Conservation (phyloP, 768 basidiomycete genomes). For the Pholiota microspora region DNA sequence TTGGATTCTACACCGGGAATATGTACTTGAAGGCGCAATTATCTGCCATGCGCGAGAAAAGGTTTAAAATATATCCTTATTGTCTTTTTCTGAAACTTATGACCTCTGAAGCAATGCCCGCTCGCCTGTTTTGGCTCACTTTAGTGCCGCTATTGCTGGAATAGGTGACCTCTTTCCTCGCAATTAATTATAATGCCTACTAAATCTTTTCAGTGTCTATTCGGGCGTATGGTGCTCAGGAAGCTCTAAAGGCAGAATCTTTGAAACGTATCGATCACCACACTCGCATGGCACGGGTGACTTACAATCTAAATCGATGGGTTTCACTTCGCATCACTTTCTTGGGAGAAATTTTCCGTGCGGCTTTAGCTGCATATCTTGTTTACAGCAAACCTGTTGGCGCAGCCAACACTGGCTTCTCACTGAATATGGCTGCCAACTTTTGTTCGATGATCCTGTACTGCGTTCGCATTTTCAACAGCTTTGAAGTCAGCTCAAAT, state of each 20-base stretch:
- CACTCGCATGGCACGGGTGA: constrained; percentile 39
- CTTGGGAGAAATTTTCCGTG: constrained; percentile 54
- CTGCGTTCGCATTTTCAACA: constrained; percentile 40
- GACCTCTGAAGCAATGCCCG: constrained; percentile 22
- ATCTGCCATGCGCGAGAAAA: constrained; percentile 1
- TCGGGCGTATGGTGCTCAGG: constrained; percentile 63
- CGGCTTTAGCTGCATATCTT: constrained; percentile 53
- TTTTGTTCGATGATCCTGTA: constrained; percentile 57
- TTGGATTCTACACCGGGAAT: constrained; percentile 2
- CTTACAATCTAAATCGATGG: constrained; percentile 51
- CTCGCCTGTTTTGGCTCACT: constrained; percentile 42
- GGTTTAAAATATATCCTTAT: neutral
- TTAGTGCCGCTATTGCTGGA: constrained; percentile 46
- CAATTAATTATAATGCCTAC: neutral
- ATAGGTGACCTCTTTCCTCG: constrained; percentile 30
- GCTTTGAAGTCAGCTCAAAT: constrained; percentile 42
- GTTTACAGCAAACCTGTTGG: constrained; percentile 32
- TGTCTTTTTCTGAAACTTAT: neutral
- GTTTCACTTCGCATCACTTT: constrained; percentile 51
- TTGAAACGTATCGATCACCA: constrained; percentile 53
- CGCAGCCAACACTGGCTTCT: constrained; percentile 48
- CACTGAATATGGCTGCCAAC: constrained; percentile 58
- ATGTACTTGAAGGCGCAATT: constrained; percentile 5
- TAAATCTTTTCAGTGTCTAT: constrained; percentile 39
- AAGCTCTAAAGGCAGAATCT: constrained; percentile 42